Evolutionary conservation across 805 yeast genomes (phyloP), one percentile per base, ranked within the genome.

Genomic region (Yarrowia keelungensis): DNA sequence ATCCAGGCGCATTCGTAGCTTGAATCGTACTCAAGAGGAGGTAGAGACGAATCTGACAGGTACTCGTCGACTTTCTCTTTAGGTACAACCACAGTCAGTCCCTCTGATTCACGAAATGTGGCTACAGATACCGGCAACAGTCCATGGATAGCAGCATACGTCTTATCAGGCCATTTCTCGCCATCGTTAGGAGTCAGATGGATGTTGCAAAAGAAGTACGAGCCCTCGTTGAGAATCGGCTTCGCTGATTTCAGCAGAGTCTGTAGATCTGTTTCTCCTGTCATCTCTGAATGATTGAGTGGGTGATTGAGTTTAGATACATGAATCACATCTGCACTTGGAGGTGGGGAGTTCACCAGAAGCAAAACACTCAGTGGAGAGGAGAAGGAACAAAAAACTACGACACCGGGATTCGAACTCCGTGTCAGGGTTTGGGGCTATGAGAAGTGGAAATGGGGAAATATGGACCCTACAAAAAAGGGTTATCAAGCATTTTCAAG

Each of bases 151-250:
- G 51, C 65, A 35, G 50, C 35, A 5, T 59, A 59, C 4, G 65
- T 59, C 35, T 43, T 35, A 14, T 59, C 65, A n/a, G 26, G 9
- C 65, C 65, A 59, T 14, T 43, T 43, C n/a, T 59, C 51, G 15
- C 51, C 65, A 3, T 35, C 41, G 9, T 45, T 43, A 8, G 65
- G 65, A 9, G 14, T 35, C 42, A 59, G 16, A 14, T 59, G 65
- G 19, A 59, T 45, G 42, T 59, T 59, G 65, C 65, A 59, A 42
- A 59, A 59, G 35, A 43, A 59, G 38, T 43, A 59, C 1, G 65
- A 45, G 32, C 51, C 65, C 4, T 59, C 65, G 10, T 59, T 59
- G 65, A 59, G 51, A 15, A 59, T 26, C 16, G 65, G 65, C 7
- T 35, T 59, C 11, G 65, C 65, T 14, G 65, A 59, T 19, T 59